A percentile compares a stretch with the other conserved stretches of the same genome.
phyloP scores from a whole-genome alignment of 1,139 yeast genomes.

The Saccharomycopsis hybrid region DNA sequence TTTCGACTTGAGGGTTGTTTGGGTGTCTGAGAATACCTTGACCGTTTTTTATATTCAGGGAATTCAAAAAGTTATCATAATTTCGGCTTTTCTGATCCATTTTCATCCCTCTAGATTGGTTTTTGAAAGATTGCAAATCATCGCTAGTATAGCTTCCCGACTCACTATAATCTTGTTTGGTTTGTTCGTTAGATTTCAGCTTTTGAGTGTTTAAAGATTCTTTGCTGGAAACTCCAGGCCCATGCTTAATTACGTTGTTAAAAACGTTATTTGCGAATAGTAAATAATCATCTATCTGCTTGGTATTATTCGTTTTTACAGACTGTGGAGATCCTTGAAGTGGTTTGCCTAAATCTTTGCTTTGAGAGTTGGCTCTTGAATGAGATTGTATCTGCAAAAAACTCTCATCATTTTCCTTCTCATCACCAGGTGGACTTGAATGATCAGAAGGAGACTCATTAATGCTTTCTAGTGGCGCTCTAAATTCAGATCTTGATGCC shows the following conservation, averaged over 20 bases:
- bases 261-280: constrained; percentile 17
- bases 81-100: background rate
- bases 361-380: too few species aligned
- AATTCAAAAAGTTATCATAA: background rate
- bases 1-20: background rate
- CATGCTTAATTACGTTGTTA: constrained; percentile 12
- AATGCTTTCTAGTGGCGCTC: too few species aligned
- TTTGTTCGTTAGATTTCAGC: too few species aligned
- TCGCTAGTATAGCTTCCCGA: constrained; percentile 18
- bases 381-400: too few species aligned
- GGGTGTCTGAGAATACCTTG: constrained; percentile 9
- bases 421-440: background rate
- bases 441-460: constrained; percentile 6
- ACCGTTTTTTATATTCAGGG: constrained; percentile 7
- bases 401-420: too few species aligned
- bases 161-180: too few species aligned
- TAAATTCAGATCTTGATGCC: too few species aligned
- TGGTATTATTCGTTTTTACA: constrained; percentile 7
- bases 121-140: too few species aligned
- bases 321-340: too few species aligned
- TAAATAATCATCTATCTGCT: constrained; percentile 10
- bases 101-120: too few species aligned
- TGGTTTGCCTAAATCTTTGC: too few species aligned
- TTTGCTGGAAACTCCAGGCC: constrained; percentile 15
- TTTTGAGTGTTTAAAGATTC: constrained; percentile 5